Percentiles rank a stretch among this genome's conserved stretches.
phyloP scores from a whole-genome alignment of 2,329 filamentous ascomycete species.

The Tricladium varicosporioides region DNA sequence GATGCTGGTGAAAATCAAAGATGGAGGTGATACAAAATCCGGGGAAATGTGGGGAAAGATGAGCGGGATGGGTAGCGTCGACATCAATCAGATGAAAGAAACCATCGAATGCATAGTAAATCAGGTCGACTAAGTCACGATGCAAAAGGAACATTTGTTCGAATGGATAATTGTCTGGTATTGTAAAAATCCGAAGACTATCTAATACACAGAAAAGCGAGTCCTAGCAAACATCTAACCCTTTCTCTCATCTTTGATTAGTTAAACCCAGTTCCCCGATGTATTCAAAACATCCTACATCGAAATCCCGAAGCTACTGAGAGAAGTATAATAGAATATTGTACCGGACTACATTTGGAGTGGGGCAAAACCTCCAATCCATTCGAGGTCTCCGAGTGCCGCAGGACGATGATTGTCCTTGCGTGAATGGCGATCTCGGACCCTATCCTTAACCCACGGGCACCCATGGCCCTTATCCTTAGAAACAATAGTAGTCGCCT shows the following conservation, averaged over 20 bases:
- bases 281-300: slow-evolving; percentile 13
- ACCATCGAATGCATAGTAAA: too few species aligned
- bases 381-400: slow-evolving; percentile 74
- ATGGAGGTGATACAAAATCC: too few species aligned
- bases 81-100: too few species aligned
- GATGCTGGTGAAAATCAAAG: too few species aligned
- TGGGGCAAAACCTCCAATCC: slow-evolving; percentile 86
- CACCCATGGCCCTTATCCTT: slow-evolving; percentile 42
- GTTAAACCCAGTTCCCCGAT: slow-evolving; percentile 1
- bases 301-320: slow-evolving; percentile 4
- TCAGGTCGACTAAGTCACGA: too few species aligned
- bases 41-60: too few species aligned
- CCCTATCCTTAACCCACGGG: slow-evolving; percentile 47
- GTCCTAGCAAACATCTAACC: slow-evolving; percentile 26
- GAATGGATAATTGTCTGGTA: slow-evolving; percentile 38
- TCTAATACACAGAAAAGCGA: slow-evolving; percentile 38
- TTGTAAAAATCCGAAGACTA: slow-evolving; percentile 31
- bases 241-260: slow-evolving; percentile 1
- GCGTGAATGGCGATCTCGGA: slow-evolving; percentile 51
- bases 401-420: slow-evolving; percentile 56
- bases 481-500: slow-evolving; percentile 29
- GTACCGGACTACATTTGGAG: slow-evolving; percentile 53
- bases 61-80: too few species aligned
- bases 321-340: slow-evolving; percentile 17
- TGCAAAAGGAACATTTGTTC: slow-evolving; percentile 14